Conservation (phyloP, 805 yeast species). For the Teunomyces pallodes region DNA sequence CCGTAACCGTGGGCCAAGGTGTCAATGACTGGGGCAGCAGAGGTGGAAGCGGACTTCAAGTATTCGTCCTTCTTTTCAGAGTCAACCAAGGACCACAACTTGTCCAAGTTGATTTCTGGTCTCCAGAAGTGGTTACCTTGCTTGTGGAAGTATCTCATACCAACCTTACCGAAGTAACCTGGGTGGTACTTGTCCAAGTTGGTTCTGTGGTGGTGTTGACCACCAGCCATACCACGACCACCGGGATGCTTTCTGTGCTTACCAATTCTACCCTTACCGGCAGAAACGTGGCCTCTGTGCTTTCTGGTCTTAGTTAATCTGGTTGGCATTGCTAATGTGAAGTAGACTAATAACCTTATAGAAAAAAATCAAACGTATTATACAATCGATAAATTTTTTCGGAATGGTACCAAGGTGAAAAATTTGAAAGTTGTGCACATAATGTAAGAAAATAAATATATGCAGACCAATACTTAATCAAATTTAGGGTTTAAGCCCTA, state of each 20-base stretch:
- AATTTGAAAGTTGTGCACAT: conserved; percentile 1
- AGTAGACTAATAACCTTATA: conserved; percentile 8
- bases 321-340: conserved; percentile 78
- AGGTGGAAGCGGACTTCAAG: conserved; percentile 76
- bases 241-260: conserved; percentile 99
- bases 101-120: conserved; percentile 97
- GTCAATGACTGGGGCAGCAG: conserved; percentile 98
- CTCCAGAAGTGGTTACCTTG: conserved; percentile 94
- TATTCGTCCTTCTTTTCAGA: conserved; percentile 91
- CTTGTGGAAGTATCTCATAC: conserved; percentile 99
- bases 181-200: conserved; percentile 99
- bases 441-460: neutral
- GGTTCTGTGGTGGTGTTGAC: conserved; percentile 99
- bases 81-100: conserved; percentile 96
- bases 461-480: neutral
- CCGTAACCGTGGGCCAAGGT: conserved; percentile 99
- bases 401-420: conserved; percentile 5
- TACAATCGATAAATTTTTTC: conserved; percentile 6
- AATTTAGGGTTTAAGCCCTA: neutral
- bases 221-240: conserved; percentile 99
- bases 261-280: conserved; percentile 99
- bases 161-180: conserved; percentile 99
- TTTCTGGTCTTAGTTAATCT: conserved; percentile 99
- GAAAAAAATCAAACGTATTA: conserved; percentile 1
- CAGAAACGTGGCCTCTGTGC: conserved; percentile 99